These are phyloP conservation scores for Quercus bicolor DNA, from an alignment of 306 rosid genomes.

Conservation along the genomic window DNA sequence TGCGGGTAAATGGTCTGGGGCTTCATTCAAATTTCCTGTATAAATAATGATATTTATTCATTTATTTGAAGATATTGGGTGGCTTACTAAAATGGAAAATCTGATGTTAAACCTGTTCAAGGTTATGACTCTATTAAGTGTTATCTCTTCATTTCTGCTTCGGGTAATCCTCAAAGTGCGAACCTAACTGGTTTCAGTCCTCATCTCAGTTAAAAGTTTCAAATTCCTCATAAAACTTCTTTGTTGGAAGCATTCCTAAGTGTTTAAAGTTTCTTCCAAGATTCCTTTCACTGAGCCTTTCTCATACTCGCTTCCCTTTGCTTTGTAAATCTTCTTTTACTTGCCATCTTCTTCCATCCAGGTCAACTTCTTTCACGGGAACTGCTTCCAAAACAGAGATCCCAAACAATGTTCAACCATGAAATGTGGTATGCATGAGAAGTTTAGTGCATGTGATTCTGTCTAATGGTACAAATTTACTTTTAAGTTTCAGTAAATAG, in stretches of 20 bases:
- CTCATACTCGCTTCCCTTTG: slow-evolving; percentile 16
- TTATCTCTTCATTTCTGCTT: slow-evolving; percentile 19
- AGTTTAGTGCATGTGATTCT: slow-evolving; percentile 1
- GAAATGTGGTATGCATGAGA: slow-evolving; percentile 58
- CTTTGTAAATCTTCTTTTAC: slow-evolving; percentile 26
- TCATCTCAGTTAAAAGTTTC: slow-evolving; percentile 60
- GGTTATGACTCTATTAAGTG: slow-evolving; percentile 16
- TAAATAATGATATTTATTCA: background rate
- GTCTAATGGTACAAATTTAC: background rate
- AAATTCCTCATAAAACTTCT: slow-evolving; percentile 78
- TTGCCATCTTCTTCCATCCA: slow-evolving; percentile 30
- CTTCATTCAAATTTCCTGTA: background rate
- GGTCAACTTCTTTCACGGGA: slow-evolving; percentile 74
- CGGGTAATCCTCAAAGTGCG: slow-evolving; percentile 57
- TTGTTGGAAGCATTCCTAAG: slow-evolving; percentile 76
- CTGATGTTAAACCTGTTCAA: background rate
- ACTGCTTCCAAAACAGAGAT: slow-evolving; percentile 64
- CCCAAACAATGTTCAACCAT: slow-evolving; percentile 56
- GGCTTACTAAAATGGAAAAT: slow-evolving; percentile 1
- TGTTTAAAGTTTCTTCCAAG: slow-evolving; percentile 86
- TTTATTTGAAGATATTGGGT: background rate
- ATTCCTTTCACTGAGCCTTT: slow-evolving; percentile 30
- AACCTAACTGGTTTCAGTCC: slow-evolving; percentile 67
- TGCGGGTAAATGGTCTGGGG: background rate
- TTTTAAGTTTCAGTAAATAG: background rate